Base-by-base conservation (phyloP, 768 basidiomycete species). In the Piloderma croceum region DNA sequence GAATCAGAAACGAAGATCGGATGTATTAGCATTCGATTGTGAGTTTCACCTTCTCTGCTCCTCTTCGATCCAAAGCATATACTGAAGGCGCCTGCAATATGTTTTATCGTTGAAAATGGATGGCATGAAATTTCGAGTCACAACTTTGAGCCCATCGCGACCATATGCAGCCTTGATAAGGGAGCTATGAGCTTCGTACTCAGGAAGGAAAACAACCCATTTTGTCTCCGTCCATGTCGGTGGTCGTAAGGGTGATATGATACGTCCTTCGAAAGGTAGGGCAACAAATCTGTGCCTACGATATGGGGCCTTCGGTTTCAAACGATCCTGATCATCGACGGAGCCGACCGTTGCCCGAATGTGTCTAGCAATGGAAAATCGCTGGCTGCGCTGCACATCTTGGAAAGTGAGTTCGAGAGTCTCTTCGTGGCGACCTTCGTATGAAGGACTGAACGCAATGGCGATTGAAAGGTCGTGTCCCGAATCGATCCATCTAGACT, bases 41-140 rank as follows among this genome's bases (percentile, higher is more conserved):
- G 34, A 20, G 10, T 9, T 35, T 20, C 67, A 73, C 68, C 64
- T 52, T 67, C 66, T 31, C 64, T 65, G 37, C 46, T 60, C 41
- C 73, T 67, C 79, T 48, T 81, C 78, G 1, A 70, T 61, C 76
- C 78, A 79, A 0, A 82, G 48, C 4, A 83, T 53, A 15, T 61
- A 51, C 50, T 74, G 73, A 60, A 77, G 80, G 36, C 65, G 60
- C 0, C 65, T 56, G 1, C 61, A 59, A 46, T 80, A 76, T 0
- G 69, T 65, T 2, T 51, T 52, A 19, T 48, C 56, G 34, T 68
- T 54, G 10, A 81, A 46, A 0, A 33, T 36, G 1, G 15, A n/a
- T 0, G 79, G 77, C 7, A 83, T 46, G 32, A 66, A 40, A 4
- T 39, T 39, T 18, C 31, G 27, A 24, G 25, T 31, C 12, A 36